Percentiles rank a stretch among this genome's conserved stretches.
Evolutionary conservation across 108 stramenopile species (phyloP).

Genomic region (Pinguiococcus pyrenoidosus): DNA sequence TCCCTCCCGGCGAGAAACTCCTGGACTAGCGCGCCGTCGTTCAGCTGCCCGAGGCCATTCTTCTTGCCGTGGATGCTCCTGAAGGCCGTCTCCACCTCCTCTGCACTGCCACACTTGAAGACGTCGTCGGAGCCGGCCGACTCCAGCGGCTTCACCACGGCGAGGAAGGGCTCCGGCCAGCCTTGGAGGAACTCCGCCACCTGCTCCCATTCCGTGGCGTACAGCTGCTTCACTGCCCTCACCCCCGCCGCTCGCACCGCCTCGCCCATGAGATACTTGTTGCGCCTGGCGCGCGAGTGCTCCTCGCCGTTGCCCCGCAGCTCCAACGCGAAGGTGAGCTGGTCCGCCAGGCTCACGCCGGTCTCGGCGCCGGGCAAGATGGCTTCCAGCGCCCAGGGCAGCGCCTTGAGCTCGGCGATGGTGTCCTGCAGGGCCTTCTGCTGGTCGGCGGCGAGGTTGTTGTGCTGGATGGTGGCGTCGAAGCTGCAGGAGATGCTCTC

Average conservation of each 20-base stretch:
- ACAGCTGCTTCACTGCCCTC: slow-evolving; percentile 64
- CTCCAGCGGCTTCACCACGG: slow-evolving; percentile 74
- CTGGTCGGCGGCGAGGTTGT: slow-evolving; percentile 19
- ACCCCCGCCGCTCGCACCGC: slow-evolving; percentile 48
- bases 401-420: slow-evolving; percentile 1
- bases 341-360: slow-evolving; percentile 33
- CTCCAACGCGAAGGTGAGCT: slow-evolving; percentile 31
- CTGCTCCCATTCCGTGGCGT: slow-evolving; percentile 46
- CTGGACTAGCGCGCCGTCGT: slow-evolving; percentile 57
- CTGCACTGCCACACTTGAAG: slow-evolving; percentile 60
- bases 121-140: slow-evolving; percentile 81
- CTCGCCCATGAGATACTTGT: slow-evolving; percentile 82
- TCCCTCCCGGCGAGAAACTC: slow-evolving; percentile 73
- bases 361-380: slow-evolving; percentile 21
- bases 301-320: slow-evolving; percentile 63
- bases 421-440: slow-evolving; percentile 15
- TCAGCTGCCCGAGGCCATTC: slow-evolving; percentile 52
- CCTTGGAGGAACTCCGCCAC: slow-evolving; percentile 52
- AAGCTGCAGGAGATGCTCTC: slow-evolving; percentile 20
- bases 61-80: slow-evolving; percentile 52
- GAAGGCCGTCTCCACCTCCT: slow-evolving; percentile 71
- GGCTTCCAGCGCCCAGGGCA: slow-evolving; percentile 19
- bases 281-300: slow-evolving; percentile 58
- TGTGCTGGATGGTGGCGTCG: slow-evolving; percentile 31
- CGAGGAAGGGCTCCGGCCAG: slow-evolving; percentile 51